Conservation (phyloP, 164 flowering plant species). For the Nymphaea thermarum region DNA sequence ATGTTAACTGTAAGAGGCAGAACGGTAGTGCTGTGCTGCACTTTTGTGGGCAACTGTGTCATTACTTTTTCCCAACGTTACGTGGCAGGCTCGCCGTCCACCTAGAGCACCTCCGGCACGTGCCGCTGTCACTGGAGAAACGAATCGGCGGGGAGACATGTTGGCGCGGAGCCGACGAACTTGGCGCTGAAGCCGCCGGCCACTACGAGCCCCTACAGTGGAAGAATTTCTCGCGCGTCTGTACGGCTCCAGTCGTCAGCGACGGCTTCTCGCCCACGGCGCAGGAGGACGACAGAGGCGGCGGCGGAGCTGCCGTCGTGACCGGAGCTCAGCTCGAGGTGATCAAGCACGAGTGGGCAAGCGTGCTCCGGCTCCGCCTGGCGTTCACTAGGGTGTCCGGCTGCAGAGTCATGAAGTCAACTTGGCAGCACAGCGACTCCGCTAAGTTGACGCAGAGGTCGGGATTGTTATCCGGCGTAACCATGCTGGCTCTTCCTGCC, state of each 20-base stretch:
- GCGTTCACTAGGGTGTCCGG: constrained; percentile 32
- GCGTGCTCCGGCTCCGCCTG: constrained; percentile 61
- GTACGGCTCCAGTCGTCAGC: constrained; percentile 47
- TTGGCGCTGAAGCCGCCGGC: constrained; percentile 3
- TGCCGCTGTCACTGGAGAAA: constrained; percentile 34
- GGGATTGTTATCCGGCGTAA: not conserved
- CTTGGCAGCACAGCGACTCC: constrained; percentile 28
- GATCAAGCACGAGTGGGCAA: constrained; percentile 35
- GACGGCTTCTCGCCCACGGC: constrained; percentile 28
- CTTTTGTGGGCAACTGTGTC: too few relatives aligned
- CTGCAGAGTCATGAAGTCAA: constrained; percentile 21
- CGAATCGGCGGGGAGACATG: constrained; percentile 14
- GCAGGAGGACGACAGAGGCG: not conserved
- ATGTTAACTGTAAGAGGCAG: too few relatives aligned
- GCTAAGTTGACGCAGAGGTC: not conserved
- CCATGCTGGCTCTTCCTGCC: not conserved
- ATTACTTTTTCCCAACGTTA: too few relatives aligned
- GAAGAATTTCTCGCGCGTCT: constrained; percentile 52
- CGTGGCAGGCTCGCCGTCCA: constrained; percentile 61
- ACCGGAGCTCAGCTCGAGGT: constrained; percentile 71
- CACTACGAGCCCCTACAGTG: constrained; percentile 34
- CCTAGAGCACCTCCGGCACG: constrained; percentile 50
- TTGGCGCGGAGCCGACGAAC: constrained; percentile 39
- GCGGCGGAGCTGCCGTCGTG: constrained; percentile 37
- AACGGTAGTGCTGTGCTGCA: too few relatives aligned